phyloP scores from a whole-genome alignment of 306 rosid species.

The Pterocarpus macrocarpus region DNA sequence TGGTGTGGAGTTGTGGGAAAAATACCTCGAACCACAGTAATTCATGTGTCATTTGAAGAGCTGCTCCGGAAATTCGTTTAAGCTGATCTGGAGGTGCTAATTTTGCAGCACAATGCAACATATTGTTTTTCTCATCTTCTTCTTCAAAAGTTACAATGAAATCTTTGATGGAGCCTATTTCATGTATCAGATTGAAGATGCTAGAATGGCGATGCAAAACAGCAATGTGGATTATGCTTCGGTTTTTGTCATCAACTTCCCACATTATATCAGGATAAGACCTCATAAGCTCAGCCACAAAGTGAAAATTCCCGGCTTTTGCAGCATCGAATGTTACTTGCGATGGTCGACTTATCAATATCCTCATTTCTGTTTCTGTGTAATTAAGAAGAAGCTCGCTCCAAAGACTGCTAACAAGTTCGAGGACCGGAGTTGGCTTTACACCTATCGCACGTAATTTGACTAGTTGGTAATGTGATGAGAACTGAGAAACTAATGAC shows the following conservation, averaged over 20 bases:
- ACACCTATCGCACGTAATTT: background rate
- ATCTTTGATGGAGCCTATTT: slow-evolving; percentile 46
- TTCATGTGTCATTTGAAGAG: slow-evolving; percentile 59
- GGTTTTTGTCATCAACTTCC: slow-evolving; percentile 46
- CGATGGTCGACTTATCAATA: slow-evolving; percentile 46
- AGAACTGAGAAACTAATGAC: too few species aligned
- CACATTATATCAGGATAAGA: slow-evolving; percentile 51
- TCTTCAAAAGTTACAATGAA: slow-evolving; percentile 36
- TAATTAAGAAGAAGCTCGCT: background rate
- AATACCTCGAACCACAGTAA: slow-evolving; percentile 59
- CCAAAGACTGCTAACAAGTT: slow-evolving; percentile 55
- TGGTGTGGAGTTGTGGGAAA: too few species aligned
- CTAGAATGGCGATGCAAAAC: slow-evolving; percentile 52
- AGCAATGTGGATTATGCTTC: slow-evolving; percentile 57
- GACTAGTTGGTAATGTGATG: too few species aligned
- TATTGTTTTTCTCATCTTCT: slow-evolving; percentile 40
- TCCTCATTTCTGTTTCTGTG: slow-evolving; percentile 22
- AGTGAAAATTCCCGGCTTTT: slow-evolving; percentile 51
- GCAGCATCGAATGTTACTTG: slow-evolving; percentile 51
- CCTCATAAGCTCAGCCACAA: slow-evolving; percentile 47
- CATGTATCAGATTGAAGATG: slow-evolving; percentile 47
- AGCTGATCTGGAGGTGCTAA: slow-evolving; percentile 50
- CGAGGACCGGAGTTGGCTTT: slow-evolving; percentile 14
- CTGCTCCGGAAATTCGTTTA: slow-evolving; percentile 48
- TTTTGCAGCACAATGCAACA: slow-evolving; percentile 55